Evolutionary conservation across 2,329 filamentous ascomycete species (phyloP), one percentile per base, ranked within the genome.

Genomic region (Juglanconis oblonga): DNA sequence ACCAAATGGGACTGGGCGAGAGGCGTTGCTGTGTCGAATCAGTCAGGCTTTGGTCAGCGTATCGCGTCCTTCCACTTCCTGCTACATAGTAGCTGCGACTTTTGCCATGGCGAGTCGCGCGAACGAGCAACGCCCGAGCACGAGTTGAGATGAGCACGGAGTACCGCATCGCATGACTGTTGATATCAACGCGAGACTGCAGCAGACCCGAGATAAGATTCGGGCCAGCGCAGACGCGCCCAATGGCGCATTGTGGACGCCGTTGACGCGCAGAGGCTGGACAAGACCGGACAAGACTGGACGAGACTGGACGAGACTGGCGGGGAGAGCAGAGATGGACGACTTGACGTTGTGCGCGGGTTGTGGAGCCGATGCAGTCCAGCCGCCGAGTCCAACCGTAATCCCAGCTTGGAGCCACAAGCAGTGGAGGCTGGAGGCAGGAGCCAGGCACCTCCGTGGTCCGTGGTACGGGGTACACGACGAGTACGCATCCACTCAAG

Each of bases 121-220:
- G 17, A 24, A 24, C 17, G 17, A 24, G 17, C 17, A 24, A 2
- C 17, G 17, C 17, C 17, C 14, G 33, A 3, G 17, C 13, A 33
- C 31, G 31, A 52, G 24, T 49, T 33, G 38, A 52, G 36, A 54
- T 52, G 33, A 24, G 49, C 11, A 53, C 55, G 52, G 42, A 32
- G 50, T 48, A 47, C 47, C 17, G 17, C 59, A 55, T 53, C 51
- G 52, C 55, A 56, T 55, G 29, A 5, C 13, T 11, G 24, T 14
- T 13, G 17, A n/a, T 52, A 14, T 32, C 17, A 14, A 40, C n/a
- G 35, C 13, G 38, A 10, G n/a, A 10, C 38, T 7, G 38, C 38
- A 42, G 10, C 5, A 4, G 11, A 7, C 5, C 38, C 8, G 40
- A 33, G 11, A 4, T 7, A 32, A 36, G 51, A 53, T 40, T 35